These are phyloP conservation scores for Boletus fagicola DNA, from an alignment of 768 basidiomycete species.

Conservation along the genomic window DNA sequence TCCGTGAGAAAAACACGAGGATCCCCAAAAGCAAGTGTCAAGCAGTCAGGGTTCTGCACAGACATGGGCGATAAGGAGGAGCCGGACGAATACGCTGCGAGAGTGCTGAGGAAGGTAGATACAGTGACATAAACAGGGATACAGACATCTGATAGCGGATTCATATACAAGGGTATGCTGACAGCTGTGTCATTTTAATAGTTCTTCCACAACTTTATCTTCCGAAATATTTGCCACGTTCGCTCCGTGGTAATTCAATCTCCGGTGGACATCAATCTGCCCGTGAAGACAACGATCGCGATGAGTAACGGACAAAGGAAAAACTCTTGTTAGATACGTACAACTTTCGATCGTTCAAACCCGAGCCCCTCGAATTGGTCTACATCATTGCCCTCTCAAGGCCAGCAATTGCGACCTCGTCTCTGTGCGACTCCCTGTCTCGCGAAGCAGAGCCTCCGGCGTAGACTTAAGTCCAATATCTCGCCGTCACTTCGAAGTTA, in stretches of 20 bases:
- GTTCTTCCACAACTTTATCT: conserved; percentile 82
- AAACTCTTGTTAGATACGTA: conserved; percentile 42
- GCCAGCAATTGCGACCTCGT: conserved; percentile 69
- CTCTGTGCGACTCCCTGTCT: conserved; percentile 39
- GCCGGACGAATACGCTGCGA: conserved; percentile 18
- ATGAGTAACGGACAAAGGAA: not conserved
- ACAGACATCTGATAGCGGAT: conserved; percentile 22
- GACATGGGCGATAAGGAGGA: conserved; percentile 12
- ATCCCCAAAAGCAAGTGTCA: conserved; percentile 3
- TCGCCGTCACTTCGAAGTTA: conserved; percentile 89
- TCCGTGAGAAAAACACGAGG: conserved; percentile 2
- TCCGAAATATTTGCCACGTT: conserved; percentile 80
- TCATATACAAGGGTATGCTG: conserved; percentile 26
- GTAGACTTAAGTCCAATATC: conserved; percentile 92
- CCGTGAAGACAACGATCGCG: not conserved
- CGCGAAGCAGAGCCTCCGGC: conserved; percentile 67
- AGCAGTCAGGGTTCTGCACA: conserved; percentile 8
- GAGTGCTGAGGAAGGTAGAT: conserved; percentile 19
- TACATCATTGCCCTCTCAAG: conserved; percentile 80
- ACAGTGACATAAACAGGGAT: conserved; percentile 29
- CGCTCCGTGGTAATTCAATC: conserved; percentile 83
- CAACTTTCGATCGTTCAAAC: conserved; percentile 81
- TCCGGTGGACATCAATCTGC: conserved; percentile 84
- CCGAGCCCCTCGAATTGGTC: conserved; percentile 81
- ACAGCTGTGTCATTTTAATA: conserved; percentile 54